These are phyloP conservation scores for Fusarium solani-melongenae DNA, from an alignment of 2,329 filamentous ascomycete species.

Conservation along the genomic window DNA sequence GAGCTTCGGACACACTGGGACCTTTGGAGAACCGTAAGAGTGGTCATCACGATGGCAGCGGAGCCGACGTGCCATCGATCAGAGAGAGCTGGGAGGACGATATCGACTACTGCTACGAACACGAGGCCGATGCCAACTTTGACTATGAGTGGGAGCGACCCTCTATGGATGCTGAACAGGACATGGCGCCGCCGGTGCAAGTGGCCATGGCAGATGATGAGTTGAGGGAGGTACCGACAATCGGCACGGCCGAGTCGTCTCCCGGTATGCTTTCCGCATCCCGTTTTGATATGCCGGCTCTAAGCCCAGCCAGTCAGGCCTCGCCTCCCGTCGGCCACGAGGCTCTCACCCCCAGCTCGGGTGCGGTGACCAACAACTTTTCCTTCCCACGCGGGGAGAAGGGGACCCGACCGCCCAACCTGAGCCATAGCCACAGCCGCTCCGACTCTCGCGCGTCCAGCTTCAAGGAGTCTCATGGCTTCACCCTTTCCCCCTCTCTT, in stretches of 20 bases:
- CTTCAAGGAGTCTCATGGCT: conserved; percentile 69
- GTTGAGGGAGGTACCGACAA: conserved; percentile 33
- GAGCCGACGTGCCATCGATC: conserved; percentile 44
- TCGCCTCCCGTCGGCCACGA: conserved; percentile 56
- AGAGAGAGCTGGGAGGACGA: conserved; percentile 73
- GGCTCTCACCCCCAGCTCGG: conserved; percentile 54
- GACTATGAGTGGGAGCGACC: conserved; percentile 73
- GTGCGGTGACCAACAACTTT: conserved; percentile 60
- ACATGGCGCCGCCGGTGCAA: conserved; percentile 36
- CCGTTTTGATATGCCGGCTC: conserved; percentile 56
- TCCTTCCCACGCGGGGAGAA: conserved; percentile 60
- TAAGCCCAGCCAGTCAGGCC: conserved; percentile 62
- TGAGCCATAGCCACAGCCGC: conserved; percentile 52
- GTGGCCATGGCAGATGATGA: conserved; percentile 41
- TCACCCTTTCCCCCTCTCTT: conserved; percentile 70
- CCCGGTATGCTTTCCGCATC: conserved; percentile 44
- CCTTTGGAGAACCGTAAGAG: conserved; percentile 51
- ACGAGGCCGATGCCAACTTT: conserved; percentile 74
- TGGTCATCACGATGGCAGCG: conserved; percentile 25
- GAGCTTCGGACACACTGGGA: conserved; percentile 65
- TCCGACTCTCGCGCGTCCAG: conserved; percentile 62
- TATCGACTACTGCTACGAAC: conserved; percentile 78
- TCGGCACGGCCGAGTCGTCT: conserved; percentile 35
- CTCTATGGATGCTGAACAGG: conserved; percentile 58
- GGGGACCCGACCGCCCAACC: conserved; percentile 39